These are phyloP conservation scores for Candida dubliniensis DNA, from an alignment of 1,139 yeast genomes.

Conservation along the genomic window DNA sequence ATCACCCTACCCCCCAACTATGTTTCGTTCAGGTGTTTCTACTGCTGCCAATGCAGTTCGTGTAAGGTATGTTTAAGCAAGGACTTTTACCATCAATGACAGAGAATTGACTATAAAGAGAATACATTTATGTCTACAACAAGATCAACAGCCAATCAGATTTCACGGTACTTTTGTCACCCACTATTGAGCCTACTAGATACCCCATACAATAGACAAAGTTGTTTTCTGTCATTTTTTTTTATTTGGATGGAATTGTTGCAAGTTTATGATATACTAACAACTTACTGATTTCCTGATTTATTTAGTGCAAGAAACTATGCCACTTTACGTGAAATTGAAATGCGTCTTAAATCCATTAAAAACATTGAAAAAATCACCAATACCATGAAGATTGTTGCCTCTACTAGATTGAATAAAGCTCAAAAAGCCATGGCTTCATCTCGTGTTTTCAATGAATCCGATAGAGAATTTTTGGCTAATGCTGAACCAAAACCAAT, in stretches of 20 bases:
- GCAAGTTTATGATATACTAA: neutral
- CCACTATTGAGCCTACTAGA: no score
- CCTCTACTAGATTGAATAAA: slow-evolving; percentile 92
- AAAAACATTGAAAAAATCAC: slow-evolving; percentile 99
- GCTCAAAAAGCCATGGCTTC: slow-evolving; percentile 95
- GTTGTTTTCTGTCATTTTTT: no score
- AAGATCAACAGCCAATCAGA: neutral
- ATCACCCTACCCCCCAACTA: slow-evolving; percentile 16
- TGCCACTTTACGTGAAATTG: slow-evolving; percentile 98
- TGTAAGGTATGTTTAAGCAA: slow-evolving; percentile 49
- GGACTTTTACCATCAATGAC: no score
- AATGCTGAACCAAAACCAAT: slow-evolving; percentile 73
- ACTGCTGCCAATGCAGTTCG: slow-evolving; percentile 57
- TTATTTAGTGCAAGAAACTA: slow-evolving; percentile 58
- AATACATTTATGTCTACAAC: neutral
- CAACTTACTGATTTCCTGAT: neutral
- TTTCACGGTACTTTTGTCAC: neutral
- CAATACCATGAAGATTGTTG: slow-evolving; percentile 99
- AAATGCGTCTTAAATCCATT: slow-evolving; percentile 95
- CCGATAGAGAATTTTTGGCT: slow-evolving; percentile 76
- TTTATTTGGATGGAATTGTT: no score
- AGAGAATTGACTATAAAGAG: neutral
- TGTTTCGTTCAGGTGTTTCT: slow-evolving; percentile 68
- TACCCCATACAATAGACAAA: no score
- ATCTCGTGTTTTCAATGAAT: slow-evolving; percentile 80